phyloP scores from a whole-genome alignment of 2,329 filamentous ascomycete genomes.

The Neopestalotiopsis sp. region DNA sequence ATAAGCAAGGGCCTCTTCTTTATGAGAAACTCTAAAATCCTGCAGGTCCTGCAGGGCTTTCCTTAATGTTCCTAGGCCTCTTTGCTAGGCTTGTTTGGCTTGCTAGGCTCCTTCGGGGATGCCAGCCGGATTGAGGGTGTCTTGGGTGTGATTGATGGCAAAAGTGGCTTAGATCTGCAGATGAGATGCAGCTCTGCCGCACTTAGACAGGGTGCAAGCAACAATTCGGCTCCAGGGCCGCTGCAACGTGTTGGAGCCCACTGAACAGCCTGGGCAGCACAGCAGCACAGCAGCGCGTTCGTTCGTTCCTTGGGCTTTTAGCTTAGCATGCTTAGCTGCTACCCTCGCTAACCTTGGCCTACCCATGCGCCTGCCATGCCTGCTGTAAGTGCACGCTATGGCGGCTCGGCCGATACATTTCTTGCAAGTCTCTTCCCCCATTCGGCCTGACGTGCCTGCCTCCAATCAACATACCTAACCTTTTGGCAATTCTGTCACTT shows the following conservation, averaged over 20 bases:
- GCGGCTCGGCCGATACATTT: not conserved
- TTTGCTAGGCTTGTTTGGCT: not conserved
- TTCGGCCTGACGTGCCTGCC: not conserved
- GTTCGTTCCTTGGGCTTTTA: too few relatives aligned
- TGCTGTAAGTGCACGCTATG: not conserved
- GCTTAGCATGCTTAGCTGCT: too few relatives aligned
- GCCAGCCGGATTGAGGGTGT: slow-evolving; percentile 11
- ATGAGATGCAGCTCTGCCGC: not conserved
- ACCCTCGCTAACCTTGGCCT: not conserved
- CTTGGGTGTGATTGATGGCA: slow-evolving; percentile 5
- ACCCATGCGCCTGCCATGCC: not conserved
- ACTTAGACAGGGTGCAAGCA: not conserved
- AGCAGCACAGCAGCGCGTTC: too few relatives aligned
- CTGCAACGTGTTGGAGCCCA: not conserved
- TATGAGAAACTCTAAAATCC: slow-evolving; percentile 9
- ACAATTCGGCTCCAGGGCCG: not conserved
- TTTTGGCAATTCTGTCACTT: too few relatives aligned
- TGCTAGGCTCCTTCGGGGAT: slow-evolving; percentile 25
- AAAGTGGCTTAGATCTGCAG: slow-evolving; percentile 8
- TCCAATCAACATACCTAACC: not conserved
- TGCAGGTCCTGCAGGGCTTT: not conserved
- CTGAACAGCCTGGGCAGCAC: too few relatives aligned
- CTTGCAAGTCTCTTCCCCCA: not conserved
- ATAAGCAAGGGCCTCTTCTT: not conserved
- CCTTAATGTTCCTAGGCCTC: too few relatives aligned